Percentiles rank a stretch among this genome's conserved stretches.
These are phyloP conservation scores for Detonula confervacea DNA, from an alignment of 352 stramenopile genomes.

Conservation along the genomic window DNA sequence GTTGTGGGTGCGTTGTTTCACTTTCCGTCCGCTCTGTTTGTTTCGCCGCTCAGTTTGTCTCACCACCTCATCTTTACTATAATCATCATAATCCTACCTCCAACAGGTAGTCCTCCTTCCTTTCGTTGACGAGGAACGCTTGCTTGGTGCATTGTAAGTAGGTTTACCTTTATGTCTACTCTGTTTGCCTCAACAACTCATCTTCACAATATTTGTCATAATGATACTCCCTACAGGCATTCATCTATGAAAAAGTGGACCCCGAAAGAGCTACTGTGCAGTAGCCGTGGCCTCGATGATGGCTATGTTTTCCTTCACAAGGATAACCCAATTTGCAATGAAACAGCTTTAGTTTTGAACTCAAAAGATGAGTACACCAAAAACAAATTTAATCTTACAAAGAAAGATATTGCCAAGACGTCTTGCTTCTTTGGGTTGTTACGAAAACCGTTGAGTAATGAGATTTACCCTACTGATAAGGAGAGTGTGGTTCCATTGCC, in stretches of 20 bases:
- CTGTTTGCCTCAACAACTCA: neutral
- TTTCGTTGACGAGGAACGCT: slow-evolving; percentile 97
- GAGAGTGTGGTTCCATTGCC: slow-evolving; percentile 64
- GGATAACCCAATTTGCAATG: slow-evolving; percentile 56
- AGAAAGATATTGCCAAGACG: slow-evolving; percentile 39
- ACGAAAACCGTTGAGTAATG: slow-evolving; percentile 77
- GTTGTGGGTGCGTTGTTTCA: slow-evolving; percentile 99
- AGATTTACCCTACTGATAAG: slow-evolving; percentile 67
- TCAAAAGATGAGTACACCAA: slow-evolving; percentile 53
- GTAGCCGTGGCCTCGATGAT: slow-evolving; percentile 79
- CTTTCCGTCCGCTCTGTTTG: too few species aligned
- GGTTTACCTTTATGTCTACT: neutral
- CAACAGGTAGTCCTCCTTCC: slow-evolving; percentile 97
- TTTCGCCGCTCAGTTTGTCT: too few species aligned
- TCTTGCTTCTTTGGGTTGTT: slow-evolving; percentile 75
- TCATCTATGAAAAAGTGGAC: slow-evolving; percentile 85
- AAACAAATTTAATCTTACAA: slow-evolving; percentile 47
- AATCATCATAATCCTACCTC: too few species aligned
- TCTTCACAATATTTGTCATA: too few species aligned
- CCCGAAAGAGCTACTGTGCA: slow-evolving; percentile 78
- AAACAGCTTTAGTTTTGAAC: slow-evolving; percentile 49
- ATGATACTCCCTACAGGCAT: slow-evolving; percentile 48
- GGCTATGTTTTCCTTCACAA: slow-evolving; percentile 82
- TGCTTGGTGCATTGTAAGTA: slow-evolving; percentile 90
- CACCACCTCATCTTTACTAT: too few species aligned